Base-by-base conservation (phyloP, 1,284 basidiomycete species). In the Inonotus hispidus region DNA sequence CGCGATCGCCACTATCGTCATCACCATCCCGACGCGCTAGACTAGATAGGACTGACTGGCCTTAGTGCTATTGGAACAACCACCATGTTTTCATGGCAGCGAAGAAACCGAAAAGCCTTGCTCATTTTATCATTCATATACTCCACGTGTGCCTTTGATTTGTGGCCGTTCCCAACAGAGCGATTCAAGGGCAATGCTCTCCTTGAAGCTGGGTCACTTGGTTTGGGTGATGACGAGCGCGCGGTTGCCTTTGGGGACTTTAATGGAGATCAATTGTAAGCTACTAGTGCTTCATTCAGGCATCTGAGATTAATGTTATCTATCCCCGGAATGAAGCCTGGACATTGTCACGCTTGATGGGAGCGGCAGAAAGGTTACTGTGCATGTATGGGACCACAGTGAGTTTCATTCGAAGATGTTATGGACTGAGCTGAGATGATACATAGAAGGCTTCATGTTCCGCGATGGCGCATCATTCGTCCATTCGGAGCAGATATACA, bases 241-340 rank as follows among this genome's bases (percentile, higher is more conserved):
- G 81, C 97, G 29, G 81, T 92, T 53, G 95, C 95, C 1, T 90
- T 95, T 69, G 96, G 93, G 32, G 96, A 99, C 75, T 95, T 93
- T 72, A 88, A 98, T 71, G 95, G 92, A 3, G 95, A 98, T 73
- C 94, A 97, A 71, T 92, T 92, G 93, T 96, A 71, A 72, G 90
- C 77, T 27, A 49, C 50, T 25, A 23, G 21, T n/a, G 2, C 43
- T 59, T 45, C 37, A 47, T 11, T 37, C 29, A 46, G 47, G 27
- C 35, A 56, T 56, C 19, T 52, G 59, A 37, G 23, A 63, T 59
- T 49, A 55, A 53, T 58, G 38, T 53, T 56, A 19, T 23, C 13
- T 25, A 49, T 10, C 62, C 59, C 61, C 21, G 53, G 60, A 32
- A 29, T 67, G 10, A 67, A 95, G 93, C 69, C 72, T 93, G 63